Percentiles rank a stretch among this genome's conserved stretches.
Evolutionary conservation across 495 filamentous ascomycete species (phyloP).

Genomic region (Amniculicola lignicola): DNA sequence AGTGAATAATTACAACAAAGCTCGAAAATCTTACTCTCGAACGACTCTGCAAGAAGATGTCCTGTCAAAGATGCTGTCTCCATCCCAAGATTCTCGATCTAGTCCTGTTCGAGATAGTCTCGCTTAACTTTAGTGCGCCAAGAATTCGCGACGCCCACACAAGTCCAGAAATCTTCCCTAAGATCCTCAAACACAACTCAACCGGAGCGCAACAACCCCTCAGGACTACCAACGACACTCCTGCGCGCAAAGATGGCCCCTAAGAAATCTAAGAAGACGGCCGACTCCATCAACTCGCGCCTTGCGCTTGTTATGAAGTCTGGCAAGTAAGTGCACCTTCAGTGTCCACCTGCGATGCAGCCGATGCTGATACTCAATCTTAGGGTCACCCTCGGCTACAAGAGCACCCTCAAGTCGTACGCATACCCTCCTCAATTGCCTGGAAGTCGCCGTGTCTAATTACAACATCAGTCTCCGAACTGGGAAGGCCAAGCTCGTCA

Average conservation of each 20-base stretch:
- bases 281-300: constrained; percentile 81
- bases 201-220: constrained; percentile 34
- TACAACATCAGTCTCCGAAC: constrained; percentile 60
- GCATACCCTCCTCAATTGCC: not conserved
- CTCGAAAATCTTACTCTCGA: no score
- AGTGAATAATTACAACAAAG: no score
- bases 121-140: no score
- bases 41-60: no score
- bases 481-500: constrained; percentile 66
- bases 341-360: constrained; percentile 1
- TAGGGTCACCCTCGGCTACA: constrained; percentile 82
- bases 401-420: constrained; percentile 84
- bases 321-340: constrained; percentile 56
- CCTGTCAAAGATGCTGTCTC: no score
- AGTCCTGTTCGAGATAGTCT: no score
- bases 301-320: constrained; percentile 95
- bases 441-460: not conserved
- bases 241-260: constrained; percentile 70
- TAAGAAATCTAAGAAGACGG: constrained; percentile 76
- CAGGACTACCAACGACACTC: constrained; percentile 10
- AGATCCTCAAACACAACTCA: constrained; percentile 3
- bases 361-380: constrained; percentile 5
- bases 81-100: no score
- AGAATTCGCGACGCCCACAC: not conserved
- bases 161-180: not conserved